Conservation (phyloP, 1,284 basidiomycete species). For the Pisolithus thermaeus region DNA sequence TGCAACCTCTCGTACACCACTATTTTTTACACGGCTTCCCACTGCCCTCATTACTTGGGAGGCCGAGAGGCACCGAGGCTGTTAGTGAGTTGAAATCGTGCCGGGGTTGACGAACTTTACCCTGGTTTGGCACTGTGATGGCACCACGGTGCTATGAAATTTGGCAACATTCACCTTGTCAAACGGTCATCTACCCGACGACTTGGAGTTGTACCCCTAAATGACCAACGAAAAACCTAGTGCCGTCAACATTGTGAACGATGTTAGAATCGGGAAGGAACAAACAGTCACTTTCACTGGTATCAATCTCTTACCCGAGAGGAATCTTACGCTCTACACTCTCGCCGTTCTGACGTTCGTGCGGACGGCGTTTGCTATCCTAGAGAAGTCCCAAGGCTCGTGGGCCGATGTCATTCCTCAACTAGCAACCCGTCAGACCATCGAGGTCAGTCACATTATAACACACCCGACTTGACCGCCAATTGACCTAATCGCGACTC, state of each 20-base stretch:
- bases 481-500: neutral
- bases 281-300: slow-evolving; percentile 34
- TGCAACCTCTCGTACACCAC: too few relatives aligned
- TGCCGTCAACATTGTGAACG: neutral
- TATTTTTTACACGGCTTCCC: too few relatives aligned
- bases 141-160: too few relatives aligned
- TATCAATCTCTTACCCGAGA: slow-evolving; percentile 32
- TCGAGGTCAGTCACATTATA: slow-evolving; percentile 32
- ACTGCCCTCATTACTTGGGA: too few relatives aligned
- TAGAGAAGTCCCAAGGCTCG: slow-evolving; percentile 22
- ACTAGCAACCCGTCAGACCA: slow-evolving; percentile 32
- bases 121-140: too few relatives aligned
- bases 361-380: slow-evolving; percentile 38
- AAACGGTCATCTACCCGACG: too few relatives aligned
- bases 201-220: too few relatives aligned
- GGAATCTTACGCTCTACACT: slow-evolving; percentile 42
- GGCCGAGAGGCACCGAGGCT: too few relatives aligned
- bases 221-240: neutral
- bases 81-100: too few relatives aligned
- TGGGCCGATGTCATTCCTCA: slow-evolving; percentile 29
- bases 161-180: too few relatives aligned
- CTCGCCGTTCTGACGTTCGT: slow-evolving; percentile 56
- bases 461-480: neutral
- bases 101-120: too few relatives aligned
- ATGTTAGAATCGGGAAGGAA: slow-evolving; percentile 11